Conservation (phyloP, 345 rosid species). For the Populus davidiana region DNA sequence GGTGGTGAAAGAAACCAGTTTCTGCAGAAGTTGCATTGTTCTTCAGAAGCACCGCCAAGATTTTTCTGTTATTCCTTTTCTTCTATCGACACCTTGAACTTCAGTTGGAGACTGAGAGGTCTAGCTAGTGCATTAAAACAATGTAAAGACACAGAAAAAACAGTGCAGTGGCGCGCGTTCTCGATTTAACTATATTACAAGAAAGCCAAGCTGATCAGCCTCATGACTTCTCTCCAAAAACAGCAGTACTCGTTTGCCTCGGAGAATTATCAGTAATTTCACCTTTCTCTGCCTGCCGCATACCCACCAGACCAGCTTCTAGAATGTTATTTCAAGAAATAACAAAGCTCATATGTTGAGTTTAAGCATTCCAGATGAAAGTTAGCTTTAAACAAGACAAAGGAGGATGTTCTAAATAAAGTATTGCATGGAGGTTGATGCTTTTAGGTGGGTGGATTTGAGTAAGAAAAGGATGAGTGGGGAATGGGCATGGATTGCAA, state of each 20-base stretch:
- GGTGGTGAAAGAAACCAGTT: slow-evolving; percentile 19
- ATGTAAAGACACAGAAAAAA: neutral
- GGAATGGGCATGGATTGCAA: slow-evolving; percentile 25
- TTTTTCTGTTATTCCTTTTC: too few relatives aligned
- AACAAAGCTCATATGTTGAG: neutral
- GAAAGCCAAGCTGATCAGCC: neutral
- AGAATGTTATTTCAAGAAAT: neutral
- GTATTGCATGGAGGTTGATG: slow-evolving; percentile 26
- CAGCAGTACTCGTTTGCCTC: neutral
- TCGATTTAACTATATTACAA: neutral
- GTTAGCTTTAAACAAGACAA: neutral
- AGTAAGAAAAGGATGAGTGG: slow-evolving; percentile 14
- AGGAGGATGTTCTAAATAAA: slow-evolving; percentile 2
- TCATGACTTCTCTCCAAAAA: neutral
- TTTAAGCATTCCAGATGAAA: neutral
- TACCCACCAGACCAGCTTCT: neutral
- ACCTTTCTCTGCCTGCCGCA: neutral
- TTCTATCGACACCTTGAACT: slow-evolving; percentile 2
- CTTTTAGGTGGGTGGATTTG: slow-evolving; percentile 2
- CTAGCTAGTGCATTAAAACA: neutral
- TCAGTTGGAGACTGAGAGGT: neutral
- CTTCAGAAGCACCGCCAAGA: neutral
- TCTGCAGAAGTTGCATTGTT: slow-evolving; percentile 32
- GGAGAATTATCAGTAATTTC: neutral
- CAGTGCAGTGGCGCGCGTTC: neutral